Evolutionary conservation across 768 basidiomycete genomes (phyloP).

Genomic region (Pholiota microspora): DNA sequence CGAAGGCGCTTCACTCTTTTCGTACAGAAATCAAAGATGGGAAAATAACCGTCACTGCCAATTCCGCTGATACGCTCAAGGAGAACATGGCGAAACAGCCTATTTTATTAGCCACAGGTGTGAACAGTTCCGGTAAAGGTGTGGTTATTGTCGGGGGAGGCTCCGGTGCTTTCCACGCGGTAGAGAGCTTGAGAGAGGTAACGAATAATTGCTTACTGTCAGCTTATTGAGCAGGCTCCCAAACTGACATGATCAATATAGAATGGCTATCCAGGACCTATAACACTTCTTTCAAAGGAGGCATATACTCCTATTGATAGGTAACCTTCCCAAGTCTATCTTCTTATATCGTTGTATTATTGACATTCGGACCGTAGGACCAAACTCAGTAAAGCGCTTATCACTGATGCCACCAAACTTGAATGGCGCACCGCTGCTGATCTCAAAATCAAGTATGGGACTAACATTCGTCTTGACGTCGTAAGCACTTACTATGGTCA

Average conservation of each 20-base stretch:
- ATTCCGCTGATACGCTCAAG: constrained; percentile 57
- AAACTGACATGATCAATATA: constrained; percentile 27
- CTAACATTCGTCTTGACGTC: constrained; percentile 58
- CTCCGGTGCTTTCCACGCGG: constrained; percentile 68
- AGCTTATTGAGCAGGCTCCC: constrained; percentile 14
- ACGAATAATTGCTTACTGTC: neutral
- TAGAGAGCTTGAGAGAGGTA: constrained; percentile 84
- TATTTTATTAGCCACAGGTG: constrained; percentile 45
- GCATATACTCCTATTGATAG: constrained; percentile 81
- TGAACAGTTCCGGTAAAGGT: constrained; percentile 51
- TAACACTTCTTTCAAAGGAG: constrained; percentile 82
- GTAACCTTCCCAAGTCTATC: constrained; percentile 24
- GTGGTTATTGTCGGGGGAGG: constrained; percentile 89
- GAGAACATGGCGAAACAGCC: constrained; percentile 66
- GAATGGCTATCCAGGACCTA: constrained; percentile 76
- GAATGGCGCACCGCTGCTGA: constrained; percentile 71
- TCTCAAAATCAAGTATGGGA: constrained; percentile 72
- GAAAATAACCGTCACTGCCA: constrained; percentile 78
- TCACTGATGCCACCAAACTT: constrained; percentile 75
- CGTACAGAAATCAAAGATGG: constrained; percentile 62
- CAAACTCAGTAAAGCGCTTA: constrained; percentile 84
- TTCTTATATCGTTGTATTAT: neutral
- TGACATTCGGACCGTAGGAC: constrained; percentile 46
- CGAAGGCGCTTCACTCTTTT: constrained; percentile 78
- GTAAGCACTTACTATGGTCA: constrained; percentile 30